phyloP scores from a whole-genome alignment of 768 basidiomycete species.

The Kwoniella pini region DNA sequence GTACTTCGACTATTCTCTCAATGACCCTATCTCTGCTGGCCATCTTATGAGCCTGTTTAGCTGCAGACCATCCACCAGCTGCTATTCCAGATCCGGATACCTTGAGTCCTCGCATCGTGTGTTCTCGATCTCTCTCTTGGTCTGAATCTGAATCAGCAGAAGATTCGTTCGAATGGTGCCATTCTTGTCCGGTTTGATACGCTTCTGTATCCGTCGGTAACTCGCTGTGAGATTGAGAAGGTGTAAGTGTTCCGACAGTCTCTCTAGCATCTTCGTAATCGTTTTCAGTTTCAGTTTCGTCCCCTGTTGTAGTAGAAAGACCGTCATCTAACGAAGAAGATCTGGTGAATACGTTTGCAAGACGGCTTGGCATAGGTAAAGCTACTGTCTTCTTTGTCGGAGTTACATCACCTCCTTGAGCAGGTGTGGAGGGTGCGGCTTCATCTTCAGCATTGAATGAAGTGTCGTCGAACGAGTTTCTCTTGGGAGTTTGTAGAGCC shows the following conservation, averaged over 20 bases:
- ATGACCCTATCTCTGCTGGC: conserved; percentile 26
- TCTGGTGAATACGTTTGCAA: conserved; percentile 23
- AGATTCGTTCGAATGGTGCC: conserved; percentile 44
- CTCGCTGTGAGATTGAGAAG: conserved; percentile 64
- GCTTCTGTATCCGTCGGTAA: conserved; percentile 63
- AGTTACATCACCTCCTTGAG: conserved; percentile 31
- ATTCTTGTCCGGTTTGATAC: conserved; percentile 49
- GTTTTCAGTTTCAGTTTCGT: conserved; percentile 35
- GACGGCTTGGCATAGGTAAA: conserved; percentile 28
- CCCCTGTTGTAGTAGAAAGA: conserved; percentile 25
- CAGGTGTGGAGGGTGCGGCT: conserved; percentile 14
- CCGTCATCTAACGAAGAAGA: conserved; percentile 30
- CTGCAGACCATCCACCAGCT: conserved; percentile 30
- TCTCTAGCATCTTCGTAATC: conserved; percentile 66
- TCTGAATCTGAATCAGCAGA: conserved; percentile 50
- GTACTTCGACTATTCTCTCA: conserved; percentile 36
- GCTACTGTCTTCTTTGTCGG: conserved; percentile 32
- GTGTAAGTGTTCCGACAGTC: conserved; percentile 65
- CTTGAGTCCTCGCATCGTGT: conserved; percentile 26
- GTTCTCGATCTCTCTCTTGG: conserved; percentile 28
- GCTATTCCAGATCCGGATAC: conserved; percentile 20
- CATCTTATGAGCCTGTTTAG: conserved; percentile 29
- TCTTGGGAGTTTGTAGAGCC: conserved; percentile 25
- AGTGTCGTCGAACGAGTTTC: conserved; percentile 21
- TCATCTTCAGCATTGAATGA: neutral